Conservation (phyloP, 1,139 yeast genomes). For the Meyerozyma carpophila region DNA sequence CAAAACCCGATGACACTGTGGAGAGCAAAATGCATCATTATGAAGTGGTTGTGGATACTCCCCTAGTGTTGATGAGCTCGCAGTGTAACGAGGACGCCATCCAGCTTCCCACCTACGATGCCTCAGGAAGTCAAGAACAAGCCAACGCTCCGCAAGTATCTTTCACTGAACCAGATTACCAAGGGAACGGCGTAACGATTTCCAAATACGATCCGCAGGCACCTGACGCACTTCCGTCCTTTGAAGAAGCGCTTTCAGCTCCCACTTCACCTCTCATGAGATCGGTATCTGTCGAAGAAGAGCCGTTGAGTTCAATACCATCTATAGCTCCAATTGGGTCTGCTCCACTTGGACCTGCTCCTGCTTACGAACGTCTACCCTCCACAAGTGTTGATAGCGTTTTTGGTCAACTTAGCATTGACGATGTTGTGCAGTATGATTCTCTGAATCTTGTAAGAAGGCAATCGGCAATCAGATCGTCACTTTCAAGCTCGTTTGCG, state of each 20-base stretch:
- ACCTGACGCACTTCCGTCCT: constrained; percentile 44
- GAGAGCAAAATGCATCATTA: constrained; percentile 66
- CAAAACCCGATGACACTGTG: constrained; percentile 57
- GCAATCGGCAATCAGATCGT: constrained; percentile 17
- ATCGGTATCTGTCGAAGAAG: constrained; percentile 32
- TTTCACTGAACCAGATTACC: constrained; percentile 33
- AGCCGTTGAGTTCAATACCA: constrained; percentile 29
- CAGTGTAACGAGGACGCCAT: constrained; percentile 64
- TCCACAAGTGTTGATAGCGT: neutral
- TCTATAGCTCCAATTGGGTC: constrained; percentile 29
- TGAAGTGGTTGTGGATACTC: constrained; percentile 87
- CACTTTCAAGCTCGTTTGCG: constrained; percentile 23
- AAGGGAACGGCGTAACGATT: constrained; percentile 35
- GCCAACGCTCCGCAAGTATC: constrained; percentile 9
- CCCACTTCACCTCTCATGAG: constrained; percentile 29
- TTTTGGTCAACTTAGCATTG: constrained; percentile 15
- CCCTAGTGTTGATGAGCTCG: constrained; percentile 66
- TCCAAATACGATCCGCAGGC: constrained; percentile 17
- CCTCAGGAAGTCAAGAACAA: constrained; percentile 12
- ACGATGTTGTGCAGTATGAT: constrained; percentile 15
- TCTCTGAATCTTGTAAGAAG: constrained; percentile 3
- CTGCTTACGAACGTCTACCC: constrained; percentile 24
- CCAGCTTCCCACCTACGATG: constrained; percentile 65
- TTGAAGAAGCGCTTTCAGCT: constrained; percentile 49
- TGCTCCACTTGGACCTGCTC: constrained; percentile 33